A percentile compares a stretch with the other conserved stretches of the same genome.
phyloP scores from a whole-genome alignment of 257 asterid species.

The Handroanthus guayacan region DNA sequence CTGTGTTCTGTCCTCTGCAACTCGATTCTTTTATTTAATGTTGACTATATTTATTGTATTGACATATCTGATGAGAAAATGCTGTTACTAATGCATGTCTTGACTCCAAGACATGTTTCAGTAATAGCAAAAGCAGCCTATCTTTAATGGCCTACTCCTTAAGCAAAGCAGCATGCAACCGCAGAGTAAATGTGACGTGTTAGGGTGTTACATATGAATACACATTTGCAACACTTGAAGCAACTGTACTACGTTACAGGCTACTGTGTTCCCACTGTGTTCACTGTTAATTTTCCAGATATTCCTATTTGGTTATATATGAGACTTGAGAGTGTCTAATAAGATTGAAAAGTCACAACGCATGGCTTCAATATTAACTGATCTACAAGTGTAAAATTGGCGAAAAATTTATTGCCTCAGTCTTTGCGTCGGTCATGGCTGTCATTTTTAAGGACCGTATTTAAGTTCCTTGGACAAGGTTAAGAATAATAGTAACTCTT shows the following conservation, averaged over 20 bases:
- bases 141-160: too few relatives aligned
- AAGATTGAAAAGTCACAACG: background rate
- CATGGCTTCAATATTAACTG: background rate
- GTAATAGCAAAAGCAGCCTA: too few relatives aligned
- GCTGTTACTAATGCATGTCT: too few relatives aligned
- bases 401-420: background rate
- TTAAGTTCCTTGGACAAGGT: background rate
- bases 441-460: background rate
- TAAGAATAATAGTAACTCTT: background rate
- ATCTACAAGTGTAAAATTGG: background rate
- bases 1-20: too few relatives aligned
- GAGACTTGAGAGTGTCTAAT: background rate
- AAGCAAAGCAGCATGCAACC: too few relatives aligned
- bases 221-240: background rate
- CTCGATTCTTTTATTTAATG: too few relatives aligned
- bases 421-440: background rate
- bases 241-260: conserved; percentile 10
- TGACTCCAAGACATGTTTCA: too few relatives aligned
- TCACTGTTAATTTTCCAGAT: background rate
- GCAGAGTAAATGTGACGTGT: background rate
- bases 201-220: conserved; percentile 8
- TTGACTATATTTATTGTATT: too few relatives aligned
- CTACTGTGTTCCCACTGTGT: background rate
- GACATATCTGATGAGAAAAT: too few relatives aligned
- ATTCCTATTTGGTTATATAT: background rate